A percentile compares a stretch with the other conserved stretches of the same genome.
Evolutionary conservation across 441 rosid species (phyloP).

Genomic region (Gossypium davidsonii): DNA sequence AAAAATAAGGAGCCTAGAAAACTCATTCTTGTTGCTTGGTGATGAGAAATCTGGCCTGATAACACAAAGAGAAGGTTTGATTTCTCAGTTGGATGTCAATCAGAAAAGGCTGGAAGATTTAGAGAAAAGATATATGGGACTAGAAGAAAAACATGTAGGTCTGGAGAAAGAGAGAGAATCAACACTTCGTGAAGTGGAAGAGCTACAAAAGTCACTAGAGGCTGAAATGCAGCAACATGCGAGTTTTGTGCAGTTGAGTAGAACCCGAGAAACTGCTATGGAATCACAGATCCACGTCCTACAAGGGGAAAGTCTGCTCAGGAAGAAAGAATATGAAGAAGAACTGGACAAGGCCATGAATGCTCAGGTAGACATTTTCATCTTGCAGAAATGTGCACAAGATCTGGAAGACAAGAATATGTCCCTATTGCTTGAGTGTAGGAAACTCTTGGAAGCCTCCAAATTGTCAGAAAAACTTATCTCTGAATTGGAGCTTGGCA

Average conservation of each 20-base stretch:
- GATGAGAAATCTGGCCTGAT: conserved; percentile 54
- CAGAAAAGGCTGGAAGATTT: conserved; percentile 42
- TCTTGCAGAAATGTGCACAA: conserved; percentile 58
- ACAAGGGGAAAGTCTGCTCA: conserved; percentile 45
- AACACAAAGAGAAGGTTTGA: conserved; percentile 42
- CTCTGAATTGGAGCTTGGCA: conserved; percentile 52
- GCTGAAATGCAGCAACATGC: conserved; percentile 50
- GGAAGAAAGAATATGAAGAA: conserved; percentile 53
- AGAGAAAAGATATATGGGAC: conserved; percentile 38
- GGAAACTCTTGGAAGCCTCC: conserved; percentile 50
- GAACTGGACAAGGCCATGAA: conserved; percentile 54
- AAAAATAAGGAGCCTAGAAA: conserved; percentile 52
- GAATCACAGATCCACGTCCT: conserved; percentile 47
- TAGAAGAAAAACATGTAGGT: conserved; percentile 37
- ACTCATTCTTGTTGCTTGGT: conserved; percentile 46
- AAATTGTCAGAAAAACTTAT: conserved; percentile 52
- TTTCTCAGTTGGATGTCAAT: conserved; percentile 47
- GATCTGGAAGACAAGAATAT: conserved; percentile 58
- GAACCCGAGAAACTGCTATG: conserved; percentile 42
- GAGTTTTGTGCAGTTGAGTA: conserved; percentile 34
- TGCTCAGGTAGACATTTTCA: conserved; percentile 57
- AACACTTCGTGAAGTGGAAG: conserved; percentile 40
- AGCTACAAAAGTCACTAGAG: conserved; percentile 42
- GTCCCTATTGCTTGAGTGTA: conserved; percentile 47
- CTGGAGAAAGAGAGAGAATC: conserved; percentile 61